Conservation (phyloP, 192 early-diverging fungal species). For the Lobosporangium transversale region DNA sequence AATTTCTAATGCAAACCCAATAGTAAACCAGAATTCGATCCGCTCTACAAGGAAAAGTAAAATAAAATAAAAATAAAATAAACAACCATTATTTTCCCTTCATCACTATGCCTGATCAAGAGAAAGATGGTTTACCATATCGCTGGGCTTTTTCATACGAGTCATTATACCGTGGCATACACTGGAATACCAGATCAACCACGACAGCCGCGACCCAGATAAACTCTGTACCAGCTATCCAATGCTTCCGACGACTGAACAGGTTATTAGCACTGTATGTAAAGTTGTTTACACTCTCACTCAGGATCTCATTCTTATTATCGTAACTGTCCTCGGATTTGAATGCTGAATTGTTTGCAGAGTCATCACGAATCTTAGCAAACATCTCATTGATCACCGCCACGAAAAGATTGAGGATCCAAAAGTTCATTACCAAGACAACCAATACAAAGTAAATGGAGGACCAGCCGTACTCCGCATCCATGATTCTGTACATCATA, state of each 20-base stretch:
- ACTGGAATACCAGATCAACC: conserved; percentile 62
- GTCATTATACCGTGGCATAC: conserved; percentile 49
- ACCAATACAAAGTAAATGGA: conserved; percentile 65
- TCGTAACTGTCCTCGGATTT: conserved; percentile 55
- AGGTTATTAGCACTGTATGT: conserved; percentile 5
- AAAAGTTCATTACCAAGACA: conserved; percentile 70
- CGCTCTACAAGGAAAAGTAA: conserved; percentile 31
- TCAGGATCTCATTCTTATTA: conserved; percentile 27
- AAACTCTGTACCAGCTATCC: conserved; percentile 24
- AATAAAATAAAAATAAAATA: not conserved
- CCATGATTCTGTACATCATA: conserved; percentile 68
- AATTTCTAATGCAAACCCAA: conserved; percentile 61
- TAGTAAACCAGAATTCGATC: conserved; percentile 57
- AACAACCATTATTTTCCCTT: no score
- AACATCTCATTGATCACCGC: conserved; percentile 74
- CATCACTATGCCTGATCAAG: no score
- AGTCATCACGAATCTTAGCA: conserved; percentile 71
- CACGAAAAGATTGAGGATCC: conserved; percentile 72
- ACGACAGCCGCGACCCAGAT: conserved; percentile 58
- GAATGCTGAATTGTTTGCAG: conserved; percentile 65
- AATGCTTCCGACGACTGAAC: conserved; percentile 13
- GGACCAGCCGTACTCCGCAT: conserved; percentile 62
- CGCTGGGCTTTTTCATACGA: conserved; percentile 10
- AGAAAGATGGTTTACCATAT: no score
- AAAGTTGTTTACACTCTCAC: conserved; percentile 39